Evolutionary conservation across 2,329 filamentous ascomycete genomes (phyloP), one percentile per base, ranked within the genome.

Genomic region (Cyclaneusma minus): DNA sequence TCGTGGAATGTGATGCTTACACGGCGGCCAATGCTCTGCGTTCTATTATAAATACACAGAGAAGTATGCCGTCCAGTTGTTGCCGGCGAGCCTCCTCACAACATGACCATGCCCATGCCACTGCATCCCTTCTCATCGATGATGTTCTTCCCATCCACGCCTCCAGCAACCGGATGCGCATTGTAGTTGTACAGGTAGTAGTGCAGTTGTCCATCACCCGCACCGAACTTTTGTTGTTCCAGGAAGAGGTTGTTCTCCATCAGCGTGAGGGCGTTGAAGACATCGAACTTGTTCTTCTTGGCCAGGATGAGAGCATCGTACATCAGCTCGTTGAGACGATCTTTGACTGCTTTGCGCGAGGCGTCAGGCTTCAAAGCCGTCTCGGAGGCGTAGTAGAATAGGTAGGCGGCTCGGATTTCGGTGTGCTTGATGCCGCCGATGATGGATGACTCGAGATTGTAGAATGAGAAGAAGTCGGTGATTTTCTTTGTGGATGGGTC

Each of bases 131-230:
- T 72, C 39, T 75, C 68, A 47, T 93, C 85, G 20, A 87, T 61
- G 41, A 71, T 58, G 48, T 91, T 92, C 44, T 66, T 70, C 43
- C 66, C 64, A 49, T 94, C 74, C 22, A 95, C 73, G 13, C 89
- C 89, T 25, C 89, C 85, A 1, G 70, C 59, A 43, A 98, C 78
- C n/a, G 75, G 72, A 33, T 80, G 74, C 8, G 83, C 81, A 30
- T 83, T 73, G 60, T 94, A 98, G 56, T 98, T 98, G 65, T 91
- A 98, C 16, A 98, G 62, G 52, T 98, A 98, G 56, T 85, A 98
- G 53, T 98, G 84, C 41, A 98, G 62, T 50, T 89, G 83, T 24
- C 89, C 89, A 49, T 98, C 89, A 16, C 89, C 89, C 4, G 79
- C 75, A 22, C 87, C 89, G 44, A 94, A 98, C 52, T 92, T 92